Evolutionary conservation across 2,329 filamentous ascomycete genomes (phyloP).

Genomic region (Helotiales sp.): DNA sequence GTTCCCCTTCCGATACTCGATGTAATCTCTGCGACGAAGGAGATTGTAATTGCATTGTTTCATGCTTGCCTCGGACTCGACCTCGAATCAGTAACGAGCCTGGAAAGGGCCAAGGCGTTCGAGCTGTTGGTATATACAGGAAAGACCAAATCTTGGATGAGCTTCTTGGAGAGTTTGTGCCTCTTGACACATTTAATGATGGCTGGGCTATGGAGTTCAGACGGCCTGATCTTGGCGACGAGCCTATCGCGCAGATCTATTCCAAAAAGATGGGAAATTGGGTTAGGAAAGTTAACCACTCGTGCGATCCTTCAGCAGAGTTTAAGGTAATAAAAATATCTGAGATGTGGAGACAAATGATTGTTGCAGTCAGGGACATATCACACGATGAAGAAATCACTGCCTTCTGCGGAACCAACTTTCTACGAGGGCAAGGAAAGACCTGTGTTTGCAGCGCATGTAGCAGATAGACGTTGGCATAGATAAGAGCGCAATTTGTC

Average conservation of each 20-base stretch:
- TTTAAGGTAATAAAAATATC: conserved; percentile 22
- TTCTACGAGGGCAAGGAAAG: conserved; percentile 17
- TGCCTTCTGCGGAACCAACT: conserved; percentile 14
- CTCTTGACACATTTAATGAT: conserved; percentile 11
- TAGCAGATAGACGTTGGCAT: not conserved
- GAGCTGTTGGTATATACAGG: conserved; percentile 11
- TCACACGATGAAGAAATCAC: conserved; percentile 17
- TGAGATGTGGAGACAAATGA: conserved; percentile 18
- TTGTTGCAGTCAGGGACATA: conserved; percentile 19
- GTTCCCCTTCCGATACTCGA: conserved; percentile 8
- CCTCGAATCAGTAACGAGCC: conserved; percentile 17
- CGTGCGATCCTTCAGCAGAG: conserved; percentile 13
- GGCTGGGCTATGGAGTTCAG: conserved; percentile 20
- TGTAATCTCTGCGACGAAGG: conserved; percentile 15
- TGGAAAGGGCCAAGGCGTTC: conserved; percentile 17
- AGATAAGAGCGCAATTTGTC: not conserved
- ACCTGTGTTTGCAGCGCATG: conserved; percentile 9
- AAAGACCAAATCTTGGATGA: conserved; percentile 14
- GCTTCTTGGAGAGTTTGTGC: not conserved
- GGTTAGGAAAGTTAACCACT: conserved; percentile 21
- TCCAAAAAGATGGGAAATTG: conserved; percentile 14
- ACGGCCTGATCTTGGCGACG: conserved; percentile 17
- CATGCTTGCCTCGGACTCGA: not conserved
- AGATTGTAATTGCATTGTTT: conserved; percentile 14
- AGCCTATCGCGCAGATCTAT: conserved; percentile 21